Evolutionary conservation across 176 grass and related monocot species (phyloP), one percentile per base, ranked within the genome.

Genomic region (Cymbopogon citratus): DNA sequence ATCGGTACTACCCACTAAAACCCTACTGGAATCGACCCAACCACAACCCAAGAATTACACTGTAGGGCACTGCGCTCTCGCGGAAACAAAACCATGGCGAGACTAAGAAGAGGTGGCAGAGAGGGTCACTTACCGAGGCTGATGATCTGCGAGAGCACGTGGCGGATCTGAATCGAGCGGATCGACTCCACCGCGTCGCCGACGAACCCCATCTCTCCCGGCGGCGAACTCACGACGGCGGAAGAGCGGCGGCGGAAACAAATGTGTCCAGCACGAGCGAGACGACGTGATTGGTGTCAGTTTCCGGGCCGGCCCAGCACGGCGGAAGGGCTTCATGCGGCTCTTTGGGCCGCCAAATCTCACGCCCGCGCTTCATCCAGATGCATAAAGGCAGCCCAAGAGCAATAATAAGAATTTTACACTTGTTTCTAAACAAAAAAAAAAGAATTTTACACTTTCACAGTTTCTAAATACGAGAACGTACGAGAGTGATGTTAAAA

Each of bases 181-280:
- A 96, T 89, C 24, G 85, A 89, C 35, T 96, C 90, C 63, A 96
- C 18, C 76, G 79, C 45, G 65, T 92, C 83, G 45, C 85, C 85
- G 31, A 90, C 26, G 79, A 87, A 87, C 62, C 90, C 88, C 90
- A 92, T 80, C 63, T 77, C 59, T 60, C 16, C 18, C 52, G 52
- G 52, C 83, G 43, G 77, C 69, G 69, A 72, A 48, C 14, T 72
- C 43, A 27, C 68, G 70, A 48, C 69, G 69, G 12, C 51, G 69
- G 69, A 14, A 28, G 41, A 23, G 13, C 57, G 14, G 69, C 68
- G 68, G 38, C n/a, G 40, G 39, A 26, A 45, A 71, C 39, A 71
- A 16, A 25, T 38, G 40, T 8, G 23, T 3, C 12, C 38, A 25
- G 36, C 10, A 0, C 12, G 12, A 40, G 8, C 2, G 13, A 7